These are phyloP conservation scores for Aspergillus biplanus DNA, from an alignment of 495 filamentous ascomycete species.

Conservation along the genomic window DNA sequence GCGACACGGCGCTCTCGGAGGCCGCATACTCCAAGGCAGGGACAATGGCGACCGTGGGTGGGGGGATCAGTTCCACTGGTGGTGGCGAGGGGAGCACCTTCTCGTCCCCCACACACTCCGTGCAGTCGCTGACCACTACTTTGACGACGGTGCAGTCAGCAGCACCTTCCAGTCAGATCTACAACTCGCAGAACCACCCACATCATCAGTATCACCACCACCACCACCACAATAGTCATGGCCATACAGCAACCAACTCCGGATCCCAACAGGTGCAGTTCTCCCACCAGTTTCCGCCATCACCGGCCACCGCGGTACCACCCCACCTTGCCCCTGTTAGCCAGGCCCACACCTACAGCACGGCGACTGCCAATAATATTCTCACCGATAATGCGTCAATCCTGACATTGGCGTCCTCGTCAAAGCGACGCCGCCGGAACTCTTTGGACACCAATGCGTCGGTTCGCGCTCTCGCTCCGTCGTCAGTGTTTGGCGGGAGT, in stretches of 20 bases:
- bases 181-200: conserved; percentile 41
- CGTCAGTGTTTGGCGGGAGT: conserved; percentile 88
- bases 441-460: conserved; percentile 96
- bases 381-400: conserved; percentile 95
- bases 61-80: conserved; percentile 64
- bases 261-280: conserved; percentile 69
- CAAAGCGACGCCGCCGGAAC: conserved; percentile 83
- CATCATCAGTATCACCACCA: conserved; percentile 45
- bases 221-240: conserved; percentile 37
- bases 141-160: conserved; percentile 94
- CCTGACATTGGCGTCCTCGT: conserved; percentile 93
- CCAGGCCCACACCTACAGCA: conserved; percentile 81
- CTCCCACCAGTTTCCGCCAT: conserved; percentile 85
- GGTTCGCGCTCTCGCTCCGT: conserved; percentile 87
- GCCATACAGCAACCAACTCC: conserved; percentile 47
- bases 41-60: conserved; percentile 67
- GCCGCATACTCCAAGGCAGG: conserved; percentile 78
- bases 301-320: conserved; percentile 78
- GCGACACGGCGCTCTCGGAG: conserved; percentile 73
- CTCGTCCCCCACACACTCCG: conserved; percentile 89
- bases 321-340: conserved; percentile 70
- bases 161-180: conserved; percentile 66
- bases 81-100: conserved; percentile 84
- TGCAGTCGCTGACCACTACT: conserved; percentile 90
- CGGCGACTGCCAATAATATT: conserved; percentile 88